These are phyloP conservation scores for Oryza officinalis DNA, from an alignment of 176 grass and related monocot genomes.

Conservation along the genomic window DNA sequence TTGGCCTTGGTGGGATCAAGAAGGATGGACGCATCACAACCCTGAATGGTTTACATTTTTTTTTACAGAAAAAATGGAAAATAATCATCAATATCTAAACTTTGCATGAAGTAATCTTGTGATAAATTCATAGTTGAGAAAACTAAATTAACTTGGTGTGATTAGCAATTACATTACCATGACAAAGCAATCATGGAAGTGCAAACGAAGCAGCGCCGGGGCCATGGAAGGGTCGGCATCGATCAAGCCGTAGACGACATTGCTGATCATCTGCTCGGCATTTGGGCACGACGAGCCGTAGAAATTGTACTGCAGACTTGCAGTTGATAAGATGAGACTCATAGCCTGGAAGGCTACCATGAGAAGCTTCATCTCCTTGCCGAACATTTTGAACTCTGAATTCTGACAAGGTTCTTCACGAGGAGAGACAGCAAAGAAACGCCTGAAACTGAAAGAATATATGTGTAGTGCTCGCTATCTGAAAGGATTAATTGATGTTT, in stretches of 20 bases:
- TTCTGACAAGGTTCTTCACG: not conserved
- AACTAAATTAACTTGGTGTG: too few species aligned
- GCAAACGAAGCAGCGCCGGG: constrained; percentile 40
- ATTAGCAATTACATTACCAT: constrained; percentile 7
- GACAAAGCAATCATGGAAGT: constrained; percentile 66
- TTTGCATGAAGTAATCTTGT: not conserved
- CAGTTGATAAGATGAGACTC: constrained; percentile 13
- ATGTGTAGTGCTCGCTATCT: too few species aligned
- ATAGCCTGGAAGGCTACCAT: constrained; percentile 25
- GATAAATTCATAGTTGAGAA: not conserved
- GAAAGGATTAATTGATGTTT: not conserved
- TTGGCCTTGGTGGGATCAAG: constrained; percentile 14
- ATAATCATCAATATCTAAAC: not conserved
- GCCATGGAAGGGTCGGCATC: constrained; percentile 16
- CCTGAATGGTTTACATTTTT: not conserved
- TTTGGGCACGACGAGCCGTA: constrained; percentile 43
- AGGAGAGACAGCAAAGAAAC: not conserved
- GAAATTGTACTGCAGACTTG: constrained; percentile 37
- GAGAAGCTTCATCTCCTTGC: constrained; percentile 11
- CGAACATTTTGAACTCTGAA: not conserved
- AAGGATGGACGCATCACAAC: constrained; percentile 57
- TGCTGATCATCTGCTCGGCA: constrained; percentile 41
- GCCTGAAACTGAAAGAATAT: too few species aligned
- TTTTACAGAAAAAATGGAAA: not conserved
- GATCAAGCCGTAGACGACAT: constrained; percentile 12